Conservation (phyloP, 208 protist species). For the Strigomonas oncopelti region DNA sequence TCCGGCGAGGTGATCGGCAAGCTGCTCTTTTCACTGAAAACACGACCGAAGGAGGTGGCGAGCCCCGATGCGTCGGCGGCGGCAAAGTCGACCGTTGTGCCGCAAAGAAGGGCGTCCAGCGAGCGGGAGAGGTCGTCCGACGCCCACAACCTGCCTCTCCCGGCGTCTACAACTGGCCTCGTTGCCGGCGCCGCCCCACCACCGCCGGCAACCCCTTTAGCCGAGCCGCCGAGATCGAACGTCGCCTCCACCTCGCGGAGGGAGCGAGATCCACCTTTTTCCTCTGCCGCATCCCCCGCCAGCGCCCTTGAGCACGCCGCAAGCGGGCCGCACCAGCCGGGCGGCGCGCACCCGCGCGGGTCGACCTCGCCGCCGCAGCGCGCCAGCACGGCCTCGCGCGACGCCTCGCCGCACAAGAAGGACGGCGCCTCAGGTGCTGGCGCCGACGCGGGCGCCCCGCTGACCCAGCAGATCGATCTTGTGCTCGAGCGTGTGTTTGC, state of each 20-base stretch:
- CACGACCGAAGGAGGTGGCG: background rate
- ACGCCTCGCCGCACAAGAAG: background rate
- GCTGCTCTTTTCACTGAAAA: conserved; percentile 69
- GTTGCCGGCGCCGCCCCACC: background rate
- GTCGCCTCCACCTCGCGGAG: no score
- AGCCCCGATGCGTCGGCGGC: background rate
- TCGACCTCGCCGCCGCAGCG: conserved; percentile 5
- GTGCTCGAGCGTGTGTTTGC: conserved; percentile 60
- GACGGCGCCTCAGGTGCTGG: no score
- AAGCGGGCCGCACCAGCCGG: no score
- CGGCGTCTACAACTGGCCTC: background rate
- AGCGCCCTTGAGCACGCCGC: no score
- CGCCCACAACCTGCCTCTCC: background rate
- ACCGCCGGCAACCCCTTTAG: no score
- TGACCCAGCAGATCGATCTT: conserved; percentile 39
- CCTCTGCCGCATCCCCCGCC: no score
- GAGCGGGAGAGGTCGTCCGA: background rate
- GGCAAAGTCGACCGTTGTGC: background rate
- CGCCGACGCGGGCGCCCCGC: no score
- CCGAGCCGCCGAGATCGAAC: no score
- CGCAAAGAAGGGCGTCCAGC: background rate
- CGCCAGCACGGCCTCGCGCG: background rate
- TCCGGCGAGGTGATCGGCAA: conserved; percentile 62
- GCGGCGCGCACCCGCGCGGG: no score
- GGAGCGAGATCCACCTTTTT: no score